A percentile compares a stretch with the other conserved stretches of the same genome.
phyloP scores from a whole-genome alignment of 768 basidiomycete genomes.

The Phylloporus scabripes region DNA sequence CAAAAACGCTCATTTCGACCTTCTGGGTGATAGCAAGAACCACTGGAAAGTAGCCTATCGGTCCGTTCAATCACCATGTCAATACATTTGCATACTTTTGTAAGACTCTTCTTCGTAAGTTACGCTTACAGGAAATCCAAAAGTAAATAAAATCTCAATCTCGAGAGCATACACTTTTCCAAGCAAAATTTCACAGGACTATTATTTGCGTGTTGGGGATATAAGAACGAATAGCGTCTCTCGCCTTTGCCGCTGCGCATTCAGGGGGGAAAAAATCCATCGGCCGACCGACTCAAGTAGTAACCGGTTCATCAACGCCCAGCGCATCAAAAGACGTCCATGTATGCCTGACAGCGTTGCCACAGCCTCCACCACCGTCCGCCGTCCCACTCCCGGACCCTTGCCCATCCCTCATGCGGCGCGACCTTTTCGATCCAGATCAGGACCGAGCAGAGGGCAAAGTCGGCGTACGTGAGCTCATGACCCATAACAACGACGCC shows the following conservation, averaged over 20 bases:
- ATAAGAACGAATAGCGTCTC: background rate
- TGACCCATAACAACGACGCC: conserved; percentile 60
- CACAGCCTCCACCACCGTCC: conserved; percentile 62
- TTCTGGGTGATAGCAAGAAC: too few species aligned
- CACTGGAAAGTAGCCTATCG: too few species aligned
- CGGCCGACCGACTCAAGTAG: too few species aligned
- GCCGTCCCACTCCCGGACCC: conserved; percentile 63
- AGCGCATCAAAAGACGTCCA: conserved; percentile 55
- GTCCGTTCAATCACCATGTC: too few species aligned
- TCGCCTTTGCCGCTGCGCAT: too few species aligned
- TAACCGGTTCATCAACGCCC: too few species aligned
- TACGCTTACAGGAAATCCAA: too few species aligned
- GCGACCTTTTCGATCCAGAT: conserved; percentile 73
- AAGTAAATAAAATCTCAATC: too few species aligned
- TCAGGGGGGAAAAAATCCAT: too few species aligned
- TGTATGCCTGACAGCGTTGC: conserved; percentile 57
- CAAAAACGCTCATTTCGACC: too few species aligned
- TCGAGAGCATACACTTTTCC: background rate
- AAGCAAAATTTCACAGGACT: background rate
- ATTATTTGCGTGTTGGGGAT: background rate
- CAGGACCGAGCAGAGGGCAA: conserved; percentile 64
- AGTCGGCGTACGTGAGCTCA: conserved; percentile 68
- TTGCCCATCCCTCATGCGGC: conserved; percentile 67
- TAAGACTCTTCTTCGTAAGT: too few species aligned
- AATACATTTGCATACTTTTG: too few species aligned